Percentiles rank a stretch among this genome's conserved stretches.
phyloP scores from a whole-genome alignment of 139 green algal species.

The Tetradesmus lagerheimii region DNA sequence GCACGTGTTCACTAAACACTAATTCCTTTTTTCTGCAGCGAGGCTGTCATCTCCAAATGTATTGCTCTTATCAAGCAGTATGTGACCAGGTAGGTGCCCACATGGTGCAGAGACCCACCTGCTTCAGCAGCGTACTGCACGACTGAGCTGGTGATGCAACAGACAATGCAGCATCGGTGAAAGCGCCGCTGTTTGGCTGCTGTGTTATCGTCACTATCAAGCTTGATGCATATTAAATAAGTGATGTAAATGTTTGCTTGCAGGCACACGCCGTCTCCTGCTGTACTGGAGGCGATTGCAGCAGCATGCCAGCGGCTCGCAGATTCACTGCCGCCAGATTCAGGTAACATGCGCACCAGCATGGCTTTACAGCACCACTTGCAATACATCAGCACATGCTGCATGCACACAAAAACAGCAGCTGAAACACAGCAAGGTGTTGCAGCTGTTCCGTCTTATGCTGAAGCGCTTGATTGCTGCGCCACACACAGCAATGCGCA shows the following conservation, averaged over 20 bases:
- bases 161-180: neutral
- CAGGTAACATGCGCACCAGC: neutral
- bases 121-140: neutral
- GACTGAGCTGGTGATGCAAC: neutral
- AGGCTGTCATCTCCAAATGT: slow-evolving; percentile 45
- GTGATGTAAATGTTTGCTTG: neutral
- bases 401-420: neutral
- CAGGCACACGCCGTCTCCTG: slow-evolving; percentile 28
- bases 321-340: neutral
- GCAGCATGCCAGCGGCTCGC: slow-evolving; percentile 13
- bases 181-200: neutral
- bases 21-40: slow-evolving; percentile 5
- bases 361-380: too few species aligned
- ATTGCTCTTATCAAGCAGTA: slow-evolving; percentile 41
- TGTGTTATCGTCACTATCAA: neutral
- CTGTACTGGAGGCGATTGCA: slow-evolving; percentile 33
- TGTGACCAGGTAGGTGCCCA: neutral
- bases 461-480: too few species aligned
- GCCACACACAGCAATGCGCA: too few species aligned
- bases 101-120: neutral
- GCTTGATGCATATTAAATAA: neutral
- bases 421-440: too few species aligned
- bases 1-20: neutral
- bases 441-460: too few species aligned
- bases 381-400: too few species aligned